phyloP scores from a whole-genome alignment of 768 basidiomycete genomes.

The Termitomyces sp. region DNA sequence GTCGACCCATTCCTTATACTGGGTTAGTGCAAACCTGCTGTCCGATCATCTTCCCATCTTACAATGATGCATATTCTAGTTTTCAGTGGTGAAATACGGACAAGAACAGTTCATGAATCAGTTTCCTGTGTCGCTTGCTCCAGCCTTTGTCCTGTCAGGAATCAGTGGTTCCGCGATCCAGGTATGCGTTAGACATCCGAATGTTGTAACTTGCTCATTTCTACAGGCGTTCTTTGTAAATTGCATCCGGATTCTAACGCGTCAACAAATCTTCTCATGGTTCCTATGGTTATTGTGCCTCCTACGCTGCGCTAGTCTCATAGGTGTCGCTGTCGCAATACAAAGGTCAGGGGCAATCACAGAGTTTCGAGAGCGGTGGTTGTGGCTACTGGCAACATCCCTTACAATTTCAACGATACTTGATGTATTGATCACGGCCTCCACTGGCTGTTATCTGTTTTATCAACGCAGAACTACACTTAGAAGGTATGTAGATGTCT shows the following conservation, averaged over 20 bases:
- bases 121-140: constrained; percentile 1
- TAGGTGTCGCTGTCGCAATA: background rate
- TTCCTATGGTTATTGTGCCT: constrained; percentile 5
- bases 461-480: background rate
- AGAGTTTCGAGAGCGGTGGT: background rate
- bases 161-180: constrained; percentile 11
- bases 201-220: background rate
- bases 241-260: constrained; percentile 4
- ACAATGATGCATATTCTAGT: background rate
- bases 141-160: constrained; percentile 5
- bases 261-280: background rate
- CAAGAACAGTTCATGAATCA: background rate
- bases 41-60: too few relatives aligned
- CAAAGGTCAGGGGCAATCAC: background rate
- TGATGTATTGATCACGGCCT: background rate
- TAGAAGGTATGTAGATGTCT: background rate
- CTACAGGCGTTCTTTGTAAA: constrained; percentile 16
- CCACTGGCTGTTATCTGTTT: background rate
- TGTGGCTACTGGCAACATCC: constrained; percentile 7
- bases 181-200: background rate
- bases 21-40: background rate
- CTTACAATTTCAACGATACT: constrained; percentile 9
- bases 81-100: constrained; percentile 13
- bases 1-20: constrained; percentile 4
- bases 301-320: constrained; percentile 4